Evolutionary conservation across 2,329 filamentous ascomycete species (phyloP), one percentile per base, ranked within the genome.

Genomic region (Dothidotthia symphoricarpi): DNA sequence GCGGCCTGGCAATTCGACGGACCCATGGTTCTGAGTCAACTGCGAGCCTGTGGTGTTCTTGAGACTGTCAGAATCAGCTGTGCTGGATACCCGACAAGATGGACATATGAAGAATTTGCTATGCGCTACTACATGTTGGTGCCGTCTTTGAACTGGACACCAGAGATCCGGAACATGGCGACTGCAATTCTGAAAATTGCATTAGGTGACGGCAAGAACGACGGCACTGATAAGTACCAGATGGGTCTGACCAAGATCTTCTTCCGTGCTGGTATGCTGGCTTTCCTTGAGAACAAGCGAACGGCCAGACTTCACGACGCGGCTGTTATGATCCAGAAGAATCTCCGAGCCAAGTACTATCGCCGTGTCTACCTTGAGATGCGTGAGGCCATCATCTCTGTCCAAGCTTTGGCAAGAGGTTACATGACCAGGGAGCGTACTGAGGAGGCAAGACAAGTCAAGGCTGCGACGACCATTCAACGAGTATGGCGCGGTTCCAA

Each of bases 101-200:
- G 93, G 94, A 97, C 93, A 0, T 98, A 96, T 63, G 93, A 98
- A 63, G 93, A 98, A 65, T 98, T 98, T 68, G 93, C 93, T 13
- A 75, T 96, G 43, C 83, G 93, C 45, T 98, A 98, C 73, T 98
- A 98, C 74, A 96, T 98, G 88, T 76, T 98, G 48, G 88, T 95
- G 31, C 88, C 84, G 34, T 97, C 93, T 3, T 76, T 77, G 13
- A 80, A 87, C 57, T 97, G 93, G 91, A 95, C 90, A 4, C 83
- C 88, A 0, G 90, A 97, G 66, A 95, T 98, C 53, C 82, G 88
- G 35, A 77, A 90, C 41, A 95, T 98, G 86, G 93, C 90, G 30
- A 88, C 95, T 66, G 85, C 85, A 14, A 98, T 98, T 57, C 71
- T 98, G 49, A 83, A 81, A 43, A 93, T 90, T 69, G 93, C 90